These are phyloP conservation scores for Nitzschia palea DNA, from an alignment of 108 stramenopile genomes.

Conservation along the genomic window DNA sequence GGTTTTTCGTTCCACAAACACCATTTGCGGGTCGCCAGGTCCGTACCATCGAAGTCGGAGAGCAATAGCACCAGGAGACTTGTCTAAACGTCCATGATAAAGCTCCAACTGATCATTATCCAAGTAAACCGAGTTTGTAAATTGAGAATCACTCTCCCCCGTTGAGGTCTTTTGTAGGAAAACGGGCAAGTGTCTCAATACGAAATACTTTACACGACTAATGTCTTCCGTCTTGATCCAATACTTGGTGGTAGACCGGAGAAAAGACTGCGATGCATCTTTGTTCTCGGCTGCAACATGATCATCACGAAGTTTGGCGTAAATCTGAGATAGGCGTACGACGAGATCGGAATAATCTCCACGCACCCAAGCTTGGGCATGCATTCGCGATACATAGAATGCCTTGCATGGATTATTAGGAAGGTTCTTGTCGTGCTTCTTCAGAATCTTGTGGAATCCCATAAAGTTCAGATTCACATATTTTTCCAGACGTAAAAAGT, in stretches of 20 bases:
- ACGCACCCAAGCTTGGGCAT: slow-evolving; percentile 95
- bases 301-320: slow-evolving; percentile 76
- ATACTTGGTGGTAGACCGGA: slow-evolving; percentile 94
- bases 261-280: slow-evolving; percentile 79
- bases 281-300: slow-evolving; percentile 75
- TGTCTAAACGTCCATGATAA: slow-evolving; percentile 95
- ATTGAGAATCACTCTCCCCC: slow-evolving; percentile 92
- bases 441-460: slow-evolving; percentile 97
- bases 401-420: slow-evolving; percentile 84
- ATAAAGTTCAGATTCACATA: slow-evolving; percentile 98
- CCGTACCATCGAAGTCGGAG: slow-evolving; percentile 96
- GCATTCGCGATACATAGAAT: slow-evolving; percentile 93
- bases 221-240: slow-evolving; percentile 98
- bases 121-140: slow-evolving; percentile 92
- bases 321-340: slow-evolving; percentile 83
- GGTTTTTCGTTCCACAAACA: slow-evolving; percentile 98
- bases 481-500: slow-evolving; percentile 90
- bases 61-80: slow-evolving; percentile 94
- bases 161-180: slow-evolving; percentile 90
- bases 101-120: slow-evolving; percentile 92
- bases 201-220: slow-evolving; percentile 88
- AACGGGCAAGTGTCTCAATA: slow-evolving; percentile 94
- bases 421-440: slow-evolving; percentile 96
- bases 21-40: slow-evolving; percentile 75
- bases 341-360: slow-evolving; percentile 95